phyloP scores from a whole-genome alignment of 129 eudicot species.

The Centrapalus pauciflorus region DNA sequence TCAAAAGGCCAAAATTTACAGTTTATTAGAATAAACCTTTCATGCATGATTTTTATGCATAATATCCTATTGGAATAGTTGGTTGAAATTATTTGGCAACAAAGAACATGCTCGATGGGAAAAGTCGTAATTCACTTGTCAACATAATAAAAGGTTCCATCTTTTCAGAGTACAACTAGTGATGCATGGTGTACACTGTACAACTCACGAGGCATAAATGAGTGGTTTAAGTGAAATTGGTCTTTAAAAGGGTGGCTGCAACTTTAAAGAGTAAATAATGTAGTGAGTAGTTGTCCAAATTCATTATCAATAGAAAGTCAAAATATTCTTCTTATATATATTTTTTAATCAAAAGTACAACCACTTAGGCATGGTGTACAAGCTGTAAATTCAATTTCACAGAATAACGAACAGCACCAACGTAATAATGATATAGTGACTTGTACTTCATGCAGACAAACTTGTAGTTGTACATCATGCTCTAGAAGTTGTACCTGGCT shows the following conservation, averaged over 20 bases:
- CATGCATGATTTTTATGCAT: slow-evolving; percentile 1
- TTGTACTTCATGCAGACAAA: not conserved
- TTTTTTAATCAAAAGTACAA: slow-evolving; percentile 1
- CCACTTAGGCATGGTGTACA: slow-evolving; percentile 14
- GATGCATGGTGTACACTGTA: slow-evolving; percentile 4
- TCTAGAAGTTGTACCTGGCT: slow-evolving; percentile 4
- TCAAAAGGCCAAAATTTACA: slow-evolving; percentile 7
- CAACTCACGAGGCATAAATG: slow-evolving; percentile 16
- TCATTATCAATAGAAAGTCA: slow-evolving; percentile 1
- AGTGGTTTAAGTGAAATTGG: not conserved
- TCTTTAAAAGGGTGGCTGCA: slow-evolving; percentile 14
- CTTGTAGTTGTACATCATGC: not conserved
- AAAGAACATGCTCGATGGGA: slow-evolving; percentile 7
- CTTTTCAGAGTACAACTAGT: not conserved
- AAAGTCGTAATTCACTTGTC: not conserved
- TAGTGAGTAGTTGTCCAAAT: slow-evolving; percentile 12
- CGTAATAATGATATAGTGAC: not conserved
- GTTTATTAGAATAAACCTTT: slow-evolving; percentile 1
- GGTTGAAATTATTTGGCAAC: slow-evolving; percentile 2
- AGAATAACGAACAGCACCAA: not conserved
- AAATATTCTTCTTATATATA: too few species aligned
- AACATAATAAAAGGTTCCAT: not conserved
- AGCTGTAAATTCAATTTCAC: slow-evolving; percentile 14
- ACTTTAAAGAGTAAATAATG: not conserved
- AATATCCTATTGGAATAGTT: not conserved